A percentile compares a stretch with the other conserved stretches of the same genome.
These are phyloP conservation scores for Talaromyces pinophilus DNA, from an alignment of 2,329 filamentous ascomycete genomes.

Conservation along the genomic window DNA sequence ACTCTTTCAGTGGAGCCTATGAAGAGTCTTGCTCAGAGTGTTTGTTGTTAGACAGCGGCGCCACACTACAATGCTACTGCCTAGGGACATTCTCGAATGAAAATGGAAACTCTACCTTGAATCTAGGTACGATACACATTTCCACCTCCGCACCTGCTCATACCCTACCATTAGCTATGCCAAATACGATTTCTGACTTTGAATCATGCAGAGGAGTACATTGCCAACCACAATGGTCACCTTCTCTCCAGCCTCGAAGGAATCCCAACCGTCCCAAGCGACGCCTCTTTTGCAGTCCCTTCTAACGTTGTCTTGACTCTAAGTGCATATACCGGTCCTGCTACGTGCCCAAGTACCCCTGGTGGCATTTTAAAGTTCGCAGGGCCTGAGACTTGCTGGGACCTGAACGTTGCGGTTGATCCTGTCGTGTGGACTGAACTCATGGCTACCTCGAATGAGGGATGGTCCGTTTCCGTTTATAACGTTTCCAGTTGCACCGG, in stretches of 20 bases:
- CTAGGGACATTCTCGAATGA: neutral
- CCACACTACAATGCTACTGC: slow-evolving; percentile 9
- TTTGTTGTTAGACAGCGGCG: neutral
- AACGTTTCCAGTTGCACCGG: slow-evolving; percentile 16
- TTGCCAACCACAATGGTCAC: slow-evolving; percentile 25
- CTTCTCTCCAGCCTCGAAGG: slow-evolving; percentile 25
- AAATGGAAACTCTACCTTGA: slow-evolving; percentile 3
- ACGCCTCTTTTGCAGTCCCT: slow-evolving; percentile 20
- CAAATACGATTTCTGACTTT: neutral
- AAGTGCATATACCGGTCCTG: neutral
- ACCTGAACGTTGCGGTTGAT: neutral
- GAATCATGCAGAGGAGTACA: slow-evolving; percentile 23
- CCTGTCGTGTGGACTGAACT: neutral
- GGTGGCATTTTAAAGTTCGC: neutral
- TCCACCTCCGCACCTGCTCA: neutral
- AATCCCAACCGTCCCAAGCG: slow-evolving; percentile 11
- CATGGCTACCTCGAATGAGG: slow-evolving; percentile 13
- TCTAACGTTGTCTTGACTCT: slow-evolving; percentile 2
- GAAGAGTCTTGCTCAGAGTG: slow-evolving; percentile 7
- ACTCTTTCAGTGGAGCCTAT: slow-evolving; percentile 12
- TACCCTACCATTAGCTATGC: neutral
- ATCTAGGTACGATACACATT: slow-evolving; percentile 4
- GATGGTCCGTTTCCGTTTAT: slow-evolving; percentile 21
- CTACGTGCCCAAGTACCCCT: neutral
- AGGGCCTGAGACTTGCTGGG: slow-evolving; percentile 13